Base-by-base conservation (phyloP, 2,329 filamentous ascomycete species). In the Pseudocercospora crystallina region DNA sequence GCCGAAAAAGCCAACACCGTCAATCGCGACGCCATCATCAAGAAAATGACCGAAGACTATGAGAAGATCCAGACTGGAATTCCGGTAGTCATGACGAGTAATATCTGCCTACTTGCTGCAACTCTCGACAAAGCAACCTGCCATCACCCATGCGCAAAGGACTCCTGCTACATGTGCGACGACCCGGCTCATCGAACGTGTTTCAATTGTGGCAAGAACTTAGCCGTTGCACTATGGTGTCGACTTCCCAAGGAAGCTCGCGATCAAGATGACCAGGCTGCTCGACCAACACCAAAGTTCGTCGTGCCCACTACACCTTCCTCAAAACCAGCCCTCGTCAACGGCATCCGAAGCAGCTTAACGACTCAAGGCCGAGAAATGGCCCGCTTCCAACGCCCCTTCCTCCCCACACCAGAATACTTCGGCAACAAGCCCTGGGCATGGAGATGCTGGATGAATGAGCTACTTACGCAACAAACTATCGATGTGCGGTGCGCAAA, bases 121-220 rank as follows among this genome's bases (percentile, higher is more conserved):
- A 31, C 40, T 2, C 41, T 43, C 41, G 17, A 17, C 9, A 32
- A 34, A 5, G 5, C 31, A 11, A 26, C 8, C 33, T 52, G 49
- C 43, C 39, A 40, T 26, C 43, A 51, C 17, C 8, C 43, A 5
- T 51, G 48, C 9, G 43, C 48, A 12, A 35, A 43, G 15, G 11
- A 14, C 5, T 39, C 35, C 14, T 55, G 52, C 37, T 51, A 55
- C 43, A 55, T 55, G 52, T 55, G 52, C 37, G 9, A 20, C 13
- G 40, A 51, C 26, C 43, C 38, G 26, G 40, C 13, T 11, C 52
- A 55, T 20, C 43, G 40, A 15, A 10, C 9, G 14, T 55, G 52
- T 35, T 55, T 55, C 52, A 44, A 51, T 13, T 52, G 52, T 13
- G 52, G 52, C 29, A 43, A 49, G 9, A 55, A 55, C 15, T 31